Percentiles rank a stretch among this genome's conserved stretches.
These are phyloP conservation scores for Candida verbasci DNA, from an alignment of 805 yeast species.

Conservation along the genomic window DNA sequence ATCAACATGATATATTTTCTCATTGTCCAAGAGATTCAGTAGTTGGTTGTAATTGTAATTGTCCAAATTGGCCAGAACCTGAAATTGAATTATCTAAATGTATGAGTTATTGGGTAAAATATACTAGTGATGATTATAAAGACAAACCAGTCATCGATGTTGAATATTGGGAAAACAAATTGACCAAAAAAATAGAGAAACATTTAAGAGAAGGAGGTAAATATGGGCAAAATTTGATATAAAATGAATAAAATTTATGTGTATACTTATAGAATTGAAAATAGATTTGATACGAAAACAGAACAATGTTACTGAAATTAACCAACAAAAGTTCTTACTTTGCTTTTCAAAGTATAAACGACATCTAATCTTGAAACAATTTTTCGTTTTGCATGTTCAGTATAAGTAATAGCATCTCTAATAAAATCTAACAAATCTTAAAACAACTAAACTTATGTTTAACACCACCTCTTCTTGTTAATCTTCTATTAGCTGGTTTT, in stretches of 20 bases:
- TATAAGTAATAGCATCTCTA: constrained; percentile 98
- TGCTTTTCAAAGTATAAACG: constrained; percentile 99
- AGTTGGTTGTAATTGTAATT: constrained; percentile 83
- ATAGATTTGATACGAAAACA: not conserved
- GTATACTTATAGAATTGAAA: not conserved
- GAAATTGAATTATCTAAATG: constrained; percentile 62
- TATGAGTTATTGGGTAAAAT: constrained; percentile 45
- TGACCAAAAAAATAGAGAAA: constrained; percentile 16
- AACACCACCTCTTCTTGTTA: constrained; percentile 99
- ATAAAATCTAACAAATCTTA: constrained; percentile 94
- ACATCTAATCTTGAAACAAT: constrained; percentile 98
- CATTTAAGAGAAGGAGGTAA: constrained; percentile 3
- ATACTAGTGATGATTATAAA: constrained; percentile 27
- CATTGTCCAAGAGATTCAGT: constrained; percentile 79
- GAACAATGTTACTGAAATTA: constrained; percentile 32
- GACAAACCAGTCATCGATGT: constrained; percentile 18
- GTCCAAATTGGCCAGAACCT: constrained; percentile 44
- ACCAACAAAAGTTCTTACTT: constrained; percentile 99
- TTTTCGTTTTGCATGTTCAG: constrained; percentile 99
- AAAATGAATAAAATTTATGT: not conserved
- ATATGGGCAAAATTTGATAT: constrained; percentile 1
- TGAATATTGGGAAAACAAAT: constrained; percentile 20
- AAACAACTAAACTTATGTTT: constrained; percentile 97
- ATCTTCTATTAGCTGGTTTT: constrained; percentile 99
- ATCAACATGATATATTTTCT: constrained; percentile 70